These are phyloP conservation scores for Aspergillus brunneoviolaceus DNA, from an alignment of 2,329 filamentous ascomycete species.

Conservation along the genomic window DNA sequence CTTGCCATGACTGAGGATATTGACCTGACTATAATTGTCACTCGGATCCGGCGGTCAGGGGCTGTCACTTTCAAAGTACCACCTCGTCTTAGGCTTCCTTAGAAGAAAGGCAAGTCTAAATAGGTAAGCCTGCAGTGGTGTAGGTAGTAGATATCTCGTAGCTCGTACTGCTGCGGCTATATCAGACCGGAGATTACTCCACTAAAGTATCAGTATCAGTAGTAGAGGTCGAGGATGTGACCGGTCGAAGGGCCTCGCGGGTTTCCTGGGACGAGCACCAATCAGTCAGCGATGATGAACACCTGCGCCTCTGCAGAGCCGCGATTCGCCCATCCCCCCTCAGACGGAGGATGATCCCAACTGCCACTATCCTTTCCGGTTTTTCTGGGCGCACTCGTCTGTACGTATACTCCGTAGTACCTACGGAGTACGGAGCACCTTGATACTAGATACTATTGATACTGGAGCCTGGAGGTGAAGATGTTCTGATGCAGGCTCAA, in stretches of 20 bases:
- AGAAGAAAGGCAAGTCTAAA: neutral
- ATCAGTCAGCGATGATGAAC: conserved; percentile 10
- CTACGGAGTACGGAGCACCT: neutral
- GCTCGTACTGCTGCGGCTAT: no score
- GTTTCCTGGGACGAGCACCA: conserved; percentile 3
- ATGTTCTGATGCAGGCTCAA: neutral
- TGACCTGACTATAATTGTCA: neutral
- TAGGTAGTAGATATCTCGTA: no score
- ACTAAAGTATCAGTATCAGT: neutral
- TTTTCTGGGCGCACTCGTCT: neutral
- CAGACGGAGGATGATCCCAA: conserved; percentile 5
- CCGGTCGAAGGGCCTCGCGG: neutral
- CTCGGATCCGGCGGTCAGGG: neutral
- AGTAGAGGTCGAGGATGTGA: neutral
- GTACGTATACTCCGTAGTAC: neutral
- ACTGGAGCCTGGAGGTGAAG: neutral
- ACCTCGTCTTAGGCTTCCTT: neutral
- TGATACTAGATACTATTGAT: neutral
- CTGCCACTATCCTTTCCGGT: conserved; percentile 2
- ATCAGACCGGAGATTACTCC: neutral
- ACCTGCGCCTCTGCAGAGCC: conserved; percentile 22
- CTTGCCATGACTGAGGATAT: neutral
- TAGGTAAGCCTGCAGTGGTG: no score
- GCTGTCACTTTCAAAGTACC: neutral
- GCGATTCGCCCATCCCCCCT: conserved; percentile 26